Percentiles rank a stretch among this genome's conserved stretches.
phyloP scores from a whole-genome alignment of 148 eudicot species.

The Rhododendron williamsianum region DNA sequence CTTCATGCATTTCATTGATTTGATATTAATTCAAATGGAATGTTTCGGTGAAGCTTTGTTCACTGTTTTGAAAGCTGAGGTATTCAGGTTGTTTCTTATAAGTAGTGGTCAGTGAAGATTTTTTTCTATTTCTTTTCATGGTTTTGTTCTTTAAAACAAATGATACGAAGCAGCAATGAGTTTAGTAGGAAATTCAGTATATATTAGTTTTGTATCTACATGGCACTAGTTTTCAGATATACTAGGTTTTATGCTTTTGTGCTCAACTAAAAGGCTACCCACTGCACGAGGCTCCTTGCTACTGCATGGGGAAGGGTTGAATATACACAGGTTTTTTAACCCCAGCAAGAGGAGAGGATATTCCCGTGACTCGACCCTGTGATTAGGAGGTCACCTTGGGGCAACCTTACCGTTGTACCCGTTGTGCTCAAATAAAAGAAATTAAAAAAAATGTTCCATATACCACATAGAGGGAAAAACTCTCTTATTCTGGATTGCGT shows the following conservation, averaged over 20 bases:
- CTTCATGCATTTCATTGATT: background rate
- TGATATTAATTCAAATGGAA: background rate
- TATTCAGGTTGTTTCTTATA: background rate
- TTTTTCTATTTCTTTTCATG: background rate
- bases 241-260: background rate
- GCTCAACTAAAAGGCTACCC: background rate
- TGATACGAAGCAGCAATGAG: background rate
- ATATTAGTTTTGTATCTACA: background rate
- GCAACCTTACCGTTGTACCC: background rate
- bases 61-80: background rate
- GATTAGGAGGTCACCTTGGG: background rate
- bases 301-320: background rate
- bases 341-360: background rate
- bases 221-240: background rate
- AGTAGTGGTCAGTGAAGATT: background rate
- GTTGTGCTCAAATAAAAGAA: background rate
- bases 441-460: background rate
- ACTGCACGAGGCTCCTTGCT: background rate
- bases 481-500: background rate
- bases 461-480: background rate
- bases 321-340: background rate
- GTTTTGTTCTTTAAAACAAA: background rate
- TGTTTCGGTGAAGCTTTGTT: background rate
- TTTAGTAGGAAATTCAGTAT: background rate
- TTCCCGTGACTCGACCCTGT: background rate